These are phyloP conservation scores for Leishmania guyanensis DNA, from an alignment of 208 protist genomes.

Conservation along the genomic window DNA sequence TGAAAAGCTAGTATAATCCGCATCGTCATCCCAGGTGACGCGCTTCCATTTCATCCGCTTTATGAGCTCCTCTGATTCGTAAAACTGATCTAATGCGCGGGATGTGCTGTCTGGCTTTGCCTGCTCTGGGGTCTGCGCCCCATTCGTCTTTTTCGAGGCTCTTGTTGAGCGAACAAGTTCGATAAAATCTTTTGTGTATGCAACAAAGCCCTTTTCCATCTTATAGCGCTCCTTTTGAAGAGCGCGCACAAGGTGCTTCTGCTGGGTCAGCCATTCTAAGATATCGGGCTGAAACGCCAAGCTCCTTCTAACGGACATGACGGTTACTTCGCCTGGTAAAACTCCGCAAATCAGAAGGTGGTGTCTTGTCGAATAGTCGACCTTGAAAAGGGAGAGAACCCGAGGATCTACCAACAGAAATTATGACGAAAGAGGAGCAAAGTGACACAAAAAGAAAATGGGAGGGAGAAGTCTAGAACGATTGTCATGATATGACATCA, in stretches of 20 bases:
- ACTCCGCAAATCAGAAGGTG: not conserved
- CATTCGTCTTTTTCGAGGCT: conserved; percentile 8
- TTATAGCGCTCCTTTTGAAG: conserved; percentile 59
- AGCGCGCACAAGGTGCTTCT: conserved; percentile 37
- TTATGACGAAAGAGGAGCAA: not conserved
- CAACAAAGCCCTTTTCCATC: conserved; percentile 83
- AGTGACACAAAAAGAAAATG: not conserved
- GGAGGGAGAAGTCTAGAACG: too few species aligned
- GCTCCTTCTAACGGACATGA: conserved; percentile 38
- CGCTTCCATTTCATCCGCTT: conserved; percentile 94
- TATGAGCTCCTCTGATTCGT: conserved; percentile 89
- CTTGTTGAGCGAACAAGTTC: conserved; percentile 39
- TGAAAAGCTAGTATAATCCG: conserved; percentile 88
- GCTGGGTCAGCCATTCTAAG: conserved; percentile 61
- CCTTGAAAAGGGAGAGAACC: conserved; percentile 1
- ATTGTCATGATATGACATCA: not conserved
- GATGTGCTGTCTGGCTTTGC: conserved; percentile 12
- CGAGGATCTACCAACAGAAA: not conserved
- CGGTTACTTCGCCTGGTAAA: conserved; percentile 12
- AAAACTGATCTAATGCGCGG: conserved; percentile 79
- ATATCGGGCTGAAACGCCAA: conserved; percentile 71
- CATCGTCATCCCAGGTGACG: conserved; percentile 90
- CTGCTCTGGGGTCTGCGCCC: conserved; percentile 2
- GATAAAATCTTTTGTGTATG: conserved; percentile 58
- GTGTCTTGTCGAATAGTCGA: not conserved